Evolutionary conservation across 208 protist species (phyloP).

Genomic region (Histomonas meleagridis): DNA sequence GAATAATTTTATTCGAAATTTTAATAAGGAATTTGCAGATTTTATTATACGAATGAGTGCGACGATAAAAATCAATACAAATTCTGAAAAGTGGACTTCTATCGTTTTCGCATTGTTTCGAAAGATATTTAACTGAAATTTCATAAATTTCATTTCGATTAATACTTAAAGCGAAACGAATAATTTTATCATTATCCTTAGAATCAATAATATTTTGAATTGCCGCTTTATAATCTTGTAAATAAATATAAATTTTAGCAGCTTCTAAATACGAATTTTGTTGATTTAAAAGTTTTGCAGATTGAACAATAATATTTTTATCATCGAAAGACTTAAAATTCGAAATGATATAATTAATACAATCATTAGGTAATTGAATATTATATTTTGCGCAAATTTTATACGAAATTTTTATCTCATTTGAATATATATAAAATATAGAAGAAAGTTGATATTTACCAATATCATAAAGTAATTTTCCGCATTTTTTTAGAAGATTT

Average conservation of each 20-base stretch:
- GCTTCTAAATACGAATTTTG: neutral
- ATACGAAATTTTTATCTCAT: neutral
- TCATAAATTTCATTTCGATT: neutral
- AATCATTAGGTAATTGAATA: neutral
- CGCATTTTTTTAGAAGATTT: neutral
- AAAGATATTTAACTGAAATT: neutral
- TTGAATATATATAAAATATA: neutral
- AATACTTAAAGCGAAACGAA: neutral
- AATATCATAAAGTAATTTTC: neutral
- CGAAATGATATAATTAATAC: neutral
- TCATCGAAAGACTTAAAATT: neutral
- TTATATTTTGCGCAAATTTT: neutral
- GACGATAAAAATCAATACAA: slow-evolving; percentile 14
- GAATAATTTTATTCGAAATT: neutral
- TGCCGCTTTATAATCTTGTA: neutral
- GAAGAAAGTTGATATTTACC: neutral
- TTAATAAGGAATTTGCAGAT: neutral
- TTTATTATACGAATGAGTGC: neutral
- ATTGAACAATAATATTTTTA: neutral
- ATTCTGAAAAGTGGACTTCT: neutral
- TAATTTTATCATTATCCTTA: neutral
- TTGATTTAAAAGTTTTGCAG: neutral
- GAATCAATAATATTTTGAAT: neutral
- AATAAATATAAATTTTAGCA: neutral
- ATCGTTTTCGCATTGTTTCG: neutral